A percentile compares a stretch with the other conserved stretches of the same genome.
These are phyloP conservation scores for Coemansia sp. DNA, from an alignment of 192 early-diverging fungal species.

Conservation along the genomic window DNA sequence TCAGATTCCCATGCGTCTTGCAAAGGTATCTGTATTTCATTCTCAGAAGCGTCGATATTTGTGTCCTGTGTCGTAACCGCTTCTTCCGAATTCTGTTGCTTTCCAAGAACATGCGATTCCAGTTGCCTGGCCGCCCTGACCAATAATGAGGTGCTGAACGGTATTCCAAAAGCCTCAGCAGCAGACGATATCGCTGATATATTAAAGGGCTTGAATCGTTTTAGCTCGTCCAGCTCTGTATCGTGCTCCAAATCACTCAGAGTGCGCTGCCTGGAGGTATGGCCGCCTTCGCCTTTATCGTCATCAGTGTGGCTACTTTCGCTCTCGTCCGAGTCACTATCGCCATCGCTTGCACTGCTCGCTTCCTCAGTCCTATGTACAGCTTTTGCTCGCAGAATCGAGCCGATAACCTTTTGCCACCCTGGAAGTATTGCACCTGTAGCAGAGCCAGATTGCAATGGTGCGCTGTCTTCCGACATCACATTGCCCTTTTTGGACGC, in stretches of 20 bases:
- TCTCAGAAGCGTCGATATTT: no score
- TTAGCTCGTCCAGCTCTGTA: slow-evolving; percentile 1
- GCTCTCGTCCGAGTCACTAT: slow-evolving; percentile 6
- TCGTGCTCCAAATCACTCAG: background rate
- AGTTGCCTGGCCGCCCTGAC: slow-evolving; percentile 24
- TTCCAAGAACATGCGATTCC: background rate
- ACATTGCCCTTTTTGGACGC: slow-evolving; percentile 7
- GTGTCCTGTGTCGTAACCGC: background rate
- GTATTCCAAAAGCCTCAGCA: slow-evolving; percentile 54
- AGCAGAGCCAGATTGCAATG: background rate
- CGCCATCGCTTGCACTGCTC: slow-evolving; percentile 7
- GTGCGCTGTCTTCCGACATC: background rate
- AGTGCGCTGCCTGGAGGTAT: background rate
- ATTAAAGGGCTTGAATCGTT: slow-evolving; percentile 47
- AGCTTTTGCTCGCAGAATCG: slow-evolving; percentile 39
- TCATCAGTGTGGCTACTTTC: background rate
- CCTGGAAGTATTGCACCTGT: slow-evolving; percentile 27
- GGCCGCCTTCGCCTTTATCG: background rate
- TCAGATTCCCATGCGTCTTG: slow-evolving; percentile 18
- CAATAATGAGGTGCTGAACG: slow-evolving; percentile 39
- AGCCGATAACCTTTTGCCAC: slow-evolving; percentile 47
- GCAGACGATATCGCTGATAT: slow-evolving; percentile 53
- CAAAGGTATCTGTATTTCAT: background rate
- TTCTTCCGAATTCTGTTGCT: background rate
- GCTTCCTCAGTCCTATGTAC: slow-evolving; percentile 11